Evolutionary conservation across 345 rosid species (phyloP).

Genomic region (Hypericum perforatum): DNA sequence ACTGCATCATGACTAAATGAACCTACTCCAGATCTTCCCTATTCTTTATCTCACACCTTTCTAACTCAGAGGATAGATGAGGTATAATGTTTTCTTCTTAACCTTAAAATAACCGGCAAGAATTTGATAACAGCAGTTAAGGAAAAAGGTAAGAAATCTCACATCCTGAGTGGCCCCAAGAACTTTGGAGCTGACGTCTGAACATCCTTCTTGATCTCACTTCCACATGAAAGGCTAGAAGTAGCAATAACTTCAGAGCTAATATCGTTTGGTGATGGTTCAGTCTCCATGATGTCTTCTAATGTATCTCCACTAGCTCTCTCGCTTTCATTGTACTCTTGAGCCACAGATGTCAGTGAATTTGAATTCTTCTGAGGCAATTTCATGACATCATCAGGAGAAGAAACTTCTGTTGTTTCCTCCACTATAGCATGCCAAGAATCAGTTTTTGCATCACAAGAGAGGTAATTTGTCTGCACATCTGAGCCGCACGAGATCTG

Average conservation of each 20-base stretch:
- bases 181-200: conserved; percentile 19
- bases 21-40: too few species aligned
- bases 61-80: too few species aligned
- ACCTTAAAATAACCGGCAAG: too few species aligned
- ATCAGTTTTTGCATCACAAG: conserved; percentile 15
- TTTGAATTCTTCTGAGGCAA: conserved; percentile 15
- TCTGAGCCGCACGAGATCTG: conserved; percentile 10
- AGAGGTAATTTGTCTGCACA: conserved; percentile 13
- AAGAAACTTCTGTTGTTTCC: conserved; percentile 9
- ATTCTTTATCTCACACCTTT: too few species aligned
- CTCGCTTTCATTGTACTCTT: conserved; percentile 20
- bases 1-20: too few species aligned
- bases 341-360: conserved; percentile 9
- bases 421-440: conserved; percentile 13
- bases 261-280: conserved; percentile 10
- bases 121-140: neutral
- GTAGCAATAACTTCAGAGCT: conserved; percentile 17
- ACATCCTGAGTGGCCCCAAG: conserved; percentile 34
- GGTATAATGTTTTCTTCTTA: too few species aligned
- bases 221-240: conserved; percentile 13
- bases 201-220: conserved; percentile 15
- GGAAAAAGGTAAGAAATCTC: conserved; percentile 10
- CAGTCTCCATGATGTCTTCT: conserved; percentile 13
- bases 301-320: conserved; percentile 15
- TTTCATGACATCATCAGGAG: conserved; percentile 17